Evolutionary conservation across 768 basidiomycete species (phyloP).

Genomic region (Pisolithus orientalis): DNA sequence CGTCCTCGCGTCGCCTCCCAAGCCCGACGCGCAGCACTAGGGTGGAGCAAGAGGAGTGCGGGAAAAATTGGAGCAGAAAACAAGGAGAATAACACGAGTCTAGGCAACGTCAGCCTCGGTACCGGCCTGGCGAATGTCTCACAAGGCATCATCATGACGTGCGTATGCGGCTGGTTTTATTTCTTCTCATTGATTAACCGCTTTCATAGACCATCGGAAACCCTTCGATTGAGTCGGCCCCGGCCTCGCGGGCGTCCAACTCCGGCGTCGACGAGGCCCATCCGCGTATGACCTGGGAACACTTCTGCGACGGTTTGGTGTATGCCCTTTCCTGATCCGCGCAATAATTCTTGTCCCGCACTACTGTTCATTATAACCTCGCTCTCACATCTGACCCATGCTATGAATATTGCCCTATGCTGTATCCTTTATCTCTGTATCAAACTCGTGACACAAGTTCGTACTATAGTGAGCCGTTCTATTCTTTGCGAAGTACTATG

Average conservation of each 20-base stretch:
- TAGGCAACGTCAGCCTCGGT: conserved; percentile 3
- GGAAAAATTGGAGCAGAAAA: conserved; percentile 47
- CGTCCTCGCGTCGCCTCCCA: conserved; percentile 51
- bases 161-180: conserved; percentile 21
- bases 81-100: conserved; percentile 41
- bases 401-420: conserved; percentile 30
- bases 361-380: not conserved
- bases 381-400: conserved; percentile 16
- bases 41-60: conserved; percentile 58
- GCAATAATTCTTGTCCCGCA: not conserved
- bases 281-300: conserved; percentile 16
- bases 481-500: not conserved
- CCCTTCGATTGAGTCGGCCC: conserved; percentile 39
- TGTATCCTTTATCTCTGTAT: conserved; percentile 8
- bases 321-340: not conserved
- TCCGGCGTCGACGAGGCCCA: conserved; percentile 23
- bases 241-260: conserved; percentile 39
- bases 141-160: conserved; percentile 47
- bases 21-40: conserved; percentile 51
- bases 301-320: not conserved
- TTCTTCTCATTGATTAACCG: not conserved
- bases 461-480: not conserved
- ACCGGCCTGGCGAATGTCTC: conserved; percentile 13
- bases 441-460: not conserved
- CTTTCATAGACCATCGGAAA: conserved; percentile 32